Base-by-base conservation (phyloP, 78 protist genomes). In the Dictyostelium citrinum region DNA sequence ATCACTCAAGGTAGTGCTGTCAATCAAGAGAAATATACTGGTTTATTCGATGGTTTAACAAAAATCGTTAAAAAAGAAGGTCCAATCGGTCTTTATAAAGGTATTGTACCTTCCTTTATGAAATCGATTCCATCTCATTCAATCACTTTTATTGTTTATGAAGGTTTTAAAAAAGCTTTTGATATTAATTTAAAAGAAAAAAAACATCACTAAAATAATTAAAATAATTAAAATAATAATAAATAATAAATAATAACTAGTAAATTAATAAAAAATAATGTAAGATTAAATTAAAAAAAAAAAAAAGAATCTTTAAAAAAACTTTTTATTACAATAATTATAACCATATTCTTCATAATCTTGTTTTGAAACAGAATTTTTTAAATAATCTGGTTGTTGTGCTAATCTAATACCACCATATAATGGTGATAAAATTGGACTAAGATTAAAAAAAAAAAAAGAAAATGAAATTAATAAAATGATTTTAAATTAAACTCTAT, bases 261-360 rank as follows among this genome's bases (percentile, higher is more conserved):
- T 60, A n/a, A 60, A 37, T 37, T 39, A 43, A 43, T 43, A 43
- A 43, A 6, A 43, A 43, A 43, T 43, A 43, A 43, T 39, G 43
- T 39, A 39, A 39, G 43, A 39, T 39, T 16, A 55, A 55, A 20
- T 0, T 5, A 14, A 55, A 55, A 20, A 55, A 55, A 55, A 55
- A 14, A 55, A 55, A 5, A 49, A 49, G 16, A 49, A 12, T 4
- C 16, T 24, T 64, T 77, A 77, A 75, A 74, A 83, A 27, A 91
- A 81, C 29, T 60, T 82, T 71, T 74, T 82, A 71, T 84, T 79
- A 33, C 79, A 60, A 14, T 78, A 41, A 8, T 22, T 31, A 60
- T 70, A 67, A 55, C 95, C 95, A 39, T 35, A 39, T 70, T 91
- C 95, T 41, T 91, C 90, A 71, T 91, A 91, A 43, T 91, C 95